Evolutionary conservation across 768 basidiomycete genomes (phyloP).

Genomic region (Suillus spraguei): DNA sequence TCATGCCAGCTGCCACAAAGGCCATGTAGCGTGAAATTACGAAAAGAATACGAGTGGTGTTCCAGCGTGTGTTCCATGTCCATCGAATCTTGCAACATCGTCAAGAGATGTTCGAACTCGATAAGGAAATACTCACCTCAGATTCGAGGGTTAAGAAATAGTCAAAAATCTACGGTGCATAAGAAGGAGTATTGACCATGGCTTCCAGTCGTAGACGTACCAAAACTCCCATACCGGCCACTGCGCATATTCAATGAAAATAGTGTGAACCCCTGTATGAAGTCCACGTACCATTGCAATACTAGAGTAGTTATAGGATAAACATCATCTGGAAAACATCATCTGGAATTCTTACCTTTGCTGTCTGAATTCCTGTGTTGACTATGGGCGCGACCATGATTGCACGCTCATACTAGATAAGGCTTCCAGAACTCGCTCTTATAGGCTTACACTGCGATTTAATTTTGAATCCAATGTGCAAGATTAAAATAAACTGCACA

Average conservation of each 20-base stretch:
- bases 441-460: neutral
- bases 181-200: neutral
- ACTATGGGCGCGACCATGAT: neutral
- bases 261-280: neutral
- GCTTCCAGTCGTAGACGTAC: neutral
- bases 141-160: slow-evolving; percentile 1
- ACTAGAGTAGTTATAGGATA: neutral
- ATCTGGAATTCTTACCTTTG: neutral
- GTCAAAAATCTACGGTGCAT: neutral
- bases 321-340: neutral
- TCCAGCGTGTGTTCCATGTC: slow-evolving; percentile 13
- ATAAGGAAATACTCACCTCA: neutral
- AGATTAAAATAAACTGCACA: neutral
- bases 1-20: slow-evolving; percentile 12
- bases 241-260: neutral
- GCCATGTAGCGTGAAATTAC: slow-evolving; percentile 11
- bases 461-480: neutral
- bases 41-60: slow-evolving; percentile 5
- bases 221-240: slow-evolving; percentile 4
- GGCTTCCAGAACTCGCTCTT: neutral
- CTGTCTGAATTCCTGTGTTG: neutral
- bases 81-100: neutral
- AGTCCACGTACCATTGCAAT: slow-evolving; percentile 1
- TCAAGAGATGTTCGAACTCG: neutral
- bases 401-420: neutral